Evolutionary conservation across 345 rosid genomes (phyloP).

Genomic region (Xanthoceras sorbifolium): DNA sequence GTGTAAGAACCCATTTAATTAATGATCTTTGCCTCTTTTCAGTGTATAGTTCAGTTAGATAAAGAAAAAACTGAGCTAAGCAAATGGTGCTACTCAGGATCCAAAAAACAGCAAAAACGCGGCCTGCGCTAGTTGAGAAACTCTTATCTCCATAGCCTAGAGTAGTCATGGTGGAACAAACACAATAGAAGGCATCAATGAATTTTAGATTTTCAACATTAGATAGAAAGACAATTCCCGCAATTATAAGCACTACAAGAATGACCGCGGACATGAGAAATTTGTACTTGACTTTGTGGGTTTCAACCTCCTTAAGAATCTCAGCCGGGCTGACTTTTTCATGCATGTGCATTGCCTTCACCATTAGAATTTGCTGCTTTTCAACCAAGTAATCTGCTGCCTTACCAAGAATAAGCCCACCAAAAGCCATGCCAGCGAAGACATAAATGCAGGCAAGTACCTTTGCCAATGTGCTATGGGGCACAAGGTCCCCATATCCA

Average conservation of each 20-base stretch:
- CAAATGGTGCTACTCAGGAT: slow-evolving; percentile 52
- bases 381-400: slow-evolving; percentile 57
- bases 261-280: slow-evolving; percentile 24
- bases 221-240: slow-evolving; percentile 39
- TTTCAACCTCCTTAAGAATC: slow-evolving; percentile 40
- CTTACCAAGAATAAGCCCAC: slow-evolving; percentile 45
- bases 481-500: slow-evolving; percentile 65
- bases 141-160: slow-evolving; percentile 63
- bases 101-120: slow-evolving; percentile 56
- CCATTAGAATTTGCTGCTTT: slow-evolving; percentile 48
- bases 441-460: slow-evolving; percentile 47
- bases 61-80: slow-evolving; percentile 54
- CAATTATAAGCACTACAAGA: slow-evolving; percentile 34
- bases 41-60: slow-evolving; percentile 47
- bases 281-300: slow-evolving; percentile 38
- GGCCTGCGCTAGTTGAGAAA: slow-evolving; percentile 48
- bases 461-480: slow-evolving; percentile 38
- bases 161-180: slow-evolving; percentile 54
- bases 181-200: slow-evolving; percentile 57
- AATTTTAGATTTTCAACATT: slow-evolving; percentile 33
- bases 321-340: slow-evolving; percentile 33
- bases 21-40: slow-evolving; percentile 36
- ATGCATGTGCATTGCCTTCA: slow-evolving; percentile 38
- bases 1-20: slow-evolving; percentile 31
- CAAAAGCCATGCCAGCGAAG: slow-evolving; percentile 53